These are phyloP conservation scores for Aspergillus uvarum DNA, from an alignment of 2,329 filamentous ascomycete species.

Conservation along the genomic window DNA sequence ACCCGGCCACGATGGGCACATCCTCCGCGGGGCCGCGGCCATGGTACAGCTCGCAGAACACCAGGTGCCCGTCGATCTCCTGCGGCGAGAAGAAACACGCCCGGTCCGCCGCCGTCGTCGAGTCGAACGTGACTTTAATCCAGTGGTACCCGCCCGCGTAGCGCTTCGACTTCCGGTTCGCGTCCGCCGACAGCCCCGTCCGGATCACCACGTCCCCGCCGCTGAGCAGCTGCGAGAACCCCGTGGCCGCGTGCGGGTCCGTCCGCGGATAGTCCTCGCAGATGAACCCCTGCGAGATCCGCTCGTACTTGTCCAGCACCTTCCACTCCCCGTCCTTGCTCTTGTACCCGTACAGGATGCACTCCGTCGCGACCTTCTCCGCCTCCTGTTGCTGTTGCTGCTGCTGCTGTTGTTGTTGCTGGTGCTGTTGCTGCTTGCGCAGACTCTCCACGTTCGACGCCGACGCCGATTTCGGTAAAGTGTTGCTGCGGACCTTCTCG, in stretches of 20 bases:
- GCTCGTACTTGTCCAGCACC: conserved; percentile 84
- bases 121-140: conserved; percentile 85
- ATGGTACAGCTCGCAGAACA: conserved; percentile 69
- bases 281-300: conserved; percentile 73
- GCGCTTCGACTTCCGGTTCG: conserved; percentile 75
- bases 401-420: conserved; percentile 17
- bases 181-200: conserved; percentile 66
- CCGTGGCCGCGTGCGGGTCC: conserved; percentile 67
- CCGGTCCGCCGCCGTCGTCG: conserved; percentile 66
- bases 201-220: conserved; percentile 70
- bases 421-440: conserved; percentile 28
- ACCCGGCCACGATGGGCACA: conserved; percentile 58
- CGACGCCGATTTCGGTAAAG: conserved; percentile 41
- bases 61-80: conserved; percentile 66
- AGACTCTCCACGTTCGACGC: conserved; percentile 42
- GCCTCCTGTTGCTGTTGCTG: conserved; percentile 11
- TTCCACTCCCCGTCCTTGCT: conserved; percentile 71
- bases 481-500: conserved; percentile 35
- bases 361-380: conserved; percentile 66
- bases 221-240: conserved; percentile 71
- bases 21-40: conserved; percentile 65
- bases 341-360: conserved; percentile 81
- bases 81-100: conserved; percentile 71
- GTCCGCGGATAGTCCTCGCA: conserved; percentile 91
- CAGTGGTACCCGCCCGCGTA: conserved; percentile 85